These are phyloP conservation scores for Bryum argenteum DNA, from an alignment of 225 moss, liverwort and hornwort genomes.

Conservation along the genomic window DNA sequence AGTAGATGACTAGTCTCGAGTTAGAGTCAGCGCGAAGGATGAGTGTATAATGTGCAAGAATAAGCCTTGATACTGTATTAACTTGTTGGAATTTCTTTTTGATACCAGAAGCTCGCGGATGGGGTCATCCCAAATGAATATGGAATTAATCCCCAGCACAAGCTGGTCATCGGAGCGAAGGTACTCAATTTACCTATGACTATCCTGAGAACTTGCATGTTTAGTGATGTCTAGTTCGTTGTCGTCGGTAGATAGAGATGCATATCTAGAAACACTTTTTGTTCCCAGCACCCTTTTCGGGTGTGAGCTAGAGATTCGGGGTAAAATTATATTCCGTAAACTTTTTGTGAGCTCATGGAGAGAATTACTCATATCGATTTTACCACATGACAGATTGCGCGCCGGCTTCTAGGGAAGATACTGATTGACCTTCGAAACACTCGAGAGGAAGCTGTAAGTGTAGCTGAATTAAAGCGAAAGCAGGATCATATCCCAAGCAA, in stretches of 20 bases:
- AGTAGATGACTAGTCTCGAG: neutral
- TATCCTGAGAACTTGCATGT: neutral
- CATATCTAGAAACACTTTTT: conserved; percentile 11
- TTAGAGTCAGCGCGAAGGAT: neutral
- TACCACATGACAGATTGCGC: conserved; percentile 70
- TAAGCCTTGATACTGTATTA: conserved; percentile 15
- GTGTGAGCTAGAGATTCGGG: conserved; percentile 2
- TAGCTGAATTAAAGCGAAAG: conserved; percentile 81
- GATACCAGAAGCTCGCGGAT: conserved; percentile 87
- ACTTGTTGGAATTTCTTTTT: conserved; percentile 20
- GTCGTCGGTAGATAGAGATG: conserved; percentile 12
- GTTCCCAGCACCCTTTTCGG: neutral
- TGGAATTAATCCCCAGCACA: conserved; percentile 97
- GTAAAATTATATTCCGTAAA: neutral
- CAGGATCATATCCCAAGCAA: conserved; percentile 59
- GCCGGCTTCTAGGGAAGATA: conserved; percentile 93
- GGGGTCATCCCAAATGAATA: conserved; percentile 99
- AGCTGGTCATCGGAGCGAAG: conserved; percentile 94
- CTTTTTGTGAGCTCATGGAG: neutral
- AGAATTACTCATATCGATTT: conserved; percentile 6
- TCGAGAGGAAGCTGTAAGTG: conserved; percentile 90
- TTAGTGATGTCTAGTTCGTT: conserved; percentile 16
- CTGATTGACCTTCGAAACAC: conserved; percentile 96
- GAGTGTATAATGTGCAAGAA: conserved; percentile 14
- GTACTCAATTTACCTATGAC: conserved; percentile 34